A percentile compares a stretch with the other conserved stretches of the same genome.
phyloP scores from a whole-genome alignment of 2,329 filamentous ascomycete genomes.

The Cytospora piceicola region DNA sequence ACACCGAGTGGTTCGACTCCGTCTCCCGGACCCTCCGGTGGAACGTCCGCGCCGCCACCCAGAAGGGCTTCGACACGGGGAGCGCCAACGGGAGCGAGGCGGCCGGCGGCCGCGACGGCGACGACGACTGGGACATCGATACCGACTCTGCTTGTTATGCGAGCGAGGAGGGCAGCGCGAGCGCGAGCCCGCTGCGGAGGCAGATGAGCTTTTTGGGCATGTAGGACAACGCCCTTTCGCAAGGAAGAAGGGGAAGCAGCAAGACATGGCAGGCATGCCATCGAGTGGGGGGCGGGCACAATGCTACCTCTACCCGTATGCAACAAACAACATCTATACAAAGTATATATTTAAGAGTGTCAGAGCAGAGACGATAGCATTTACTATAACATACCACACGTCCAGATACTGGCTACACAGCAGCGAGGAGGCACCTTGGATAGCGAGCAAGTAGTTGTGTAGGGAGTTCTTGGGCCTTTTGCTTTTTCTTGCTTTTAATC shows the following conservation, averaged over 20 bases:
- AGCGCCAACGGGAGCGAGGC: slow-evolving; percentile 39
- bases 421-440: slow-evolving; percentile 19
- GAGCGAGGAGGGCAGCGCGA: slow-evolving; percentile 72
- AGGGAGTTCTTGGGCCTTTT: slow-evolving; percentile 14
- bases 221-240: slow-evolving; percentile 38
- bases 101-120: slow-evolving; percentile 56
- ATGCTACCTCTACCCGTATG: background rate
- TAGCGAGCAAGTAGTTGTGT: background rate
- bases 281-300: background rate
- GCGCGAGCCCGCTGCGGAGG: slow-evolving; percentile 69
- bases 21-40: slow-evolving; percentile 89
- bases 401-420: slow-evolving; percentile 11
- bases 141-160: slow-evolving; percentile 76
- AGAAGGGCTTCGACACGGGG: slow-evolving; percentile 80
- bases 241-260: background rate
- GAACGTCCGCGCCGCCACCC: slow-evolving; percentile 90
- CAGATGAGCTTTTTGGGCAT: slow-evolving; percentile 76
- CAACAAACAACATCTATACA: background rate
- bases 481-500: too few relatives aligned
- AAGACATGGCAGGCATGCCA: background rate
- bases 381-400: slow-evolving; percentile 19
- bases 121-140: slow-evolving; percentile 89
- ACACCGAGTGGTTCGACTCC: slow-evolving; percentile 95
- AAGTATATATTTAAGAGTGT: background rate
- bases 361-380: slow-evolving; percentile 18